phyloP scores from a whole-genome alignment of 177 flowering plant species.

The Telopea speciosissima region DNA sequence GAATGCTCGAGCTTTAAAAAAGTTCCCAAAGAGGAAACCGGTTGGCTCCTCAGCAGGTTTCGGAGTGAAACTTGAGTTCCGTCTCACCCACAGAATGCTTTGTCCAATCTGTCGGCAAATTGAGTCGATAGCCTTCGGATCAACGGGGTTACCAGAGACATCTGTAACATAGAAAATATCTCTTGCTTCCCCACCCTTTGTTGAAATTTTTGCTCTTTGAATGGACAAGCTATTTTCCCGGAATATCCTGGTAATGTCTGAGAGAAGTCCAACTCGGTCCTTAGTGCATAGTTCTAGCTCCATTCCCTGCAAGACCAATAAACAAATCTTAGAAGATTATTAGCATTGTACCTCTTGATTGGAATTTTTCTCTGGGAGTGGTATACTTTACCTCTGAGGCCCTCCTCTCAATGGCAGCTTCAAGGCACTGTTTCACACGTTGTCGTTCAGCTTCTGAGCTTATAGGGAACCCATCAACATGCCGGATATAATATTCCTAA shows the following conservation, averaged over 20 bases:
- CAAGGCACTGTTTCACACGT: constrained; percentile 58
- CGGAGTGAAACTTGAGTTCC: constrained; percentile 21
- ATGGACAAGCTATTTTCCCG: constrained; percentile 73
- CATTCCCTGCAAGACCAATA: constrained; percentile 47
- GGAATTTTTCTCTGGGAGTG: neutral
- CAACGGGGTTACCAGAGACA: constrained; percentile 67
- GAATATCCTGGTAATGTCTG: constrained; percentile 78
- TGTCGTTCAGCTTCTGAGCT: constrained; percentile 66
- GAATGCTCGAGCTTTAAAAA: constrained; percentile 48
- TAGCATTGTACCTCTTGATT: neutral
- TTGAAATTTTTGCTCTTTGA: constrained; percentile 71
- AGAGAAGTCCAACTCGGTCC: constrained; percentile 48
- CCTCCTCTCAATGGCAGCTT: constrained; percentile 70
- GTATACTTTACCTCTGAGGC: constrained; percentile 41
- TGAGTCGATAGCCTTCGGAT: constrained; percentile 55
- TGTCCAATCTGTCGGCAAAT: constrained; percentile 66
- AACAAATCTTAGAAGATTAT: neutral
- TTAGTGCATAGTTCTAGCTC: constrained; percentile 64
- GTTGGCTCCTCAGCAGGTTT: constrained; percentile 40
- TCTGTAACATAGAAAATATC: constrained; percentile 77
- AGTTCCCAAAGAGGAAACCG: constrained; percentile 51
- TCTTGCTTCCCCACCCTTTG: constrained; percentile 57
- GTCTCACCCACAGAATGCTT: constrained; percentile 44
- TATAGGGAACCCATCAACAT: constrained; percentile 63
- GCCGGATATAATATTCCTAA: constrained; percentile 73